A percentile compares a stretch with the other conserved stretches of the same genome.
Evolutionary conservation across 148 eudicot genomes (phyloP).

Genomic region (Rhododendron simsii): DNA sequence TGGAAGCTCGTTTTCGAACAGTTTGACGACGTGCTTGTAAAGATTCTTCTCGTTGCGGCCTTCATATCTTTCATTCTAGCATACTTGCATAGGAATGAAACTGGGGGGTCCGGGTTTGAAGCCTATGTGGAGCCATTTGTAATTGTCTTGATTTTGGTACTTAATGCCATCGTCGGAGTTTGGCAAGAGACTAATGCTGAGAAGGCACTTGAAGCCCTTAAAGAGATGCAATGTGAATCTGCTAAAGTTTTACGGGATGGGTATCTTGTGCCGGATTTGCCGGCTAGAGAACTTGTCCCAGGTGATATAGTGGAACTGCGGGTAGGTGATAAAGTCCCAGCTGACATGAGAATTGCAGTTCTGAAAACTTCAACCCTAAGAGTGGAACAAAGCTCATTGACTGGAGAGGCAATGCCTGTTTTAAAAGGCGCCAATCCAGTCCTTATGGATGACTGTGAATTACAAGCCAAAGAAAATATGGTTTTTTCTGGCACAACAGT

Average conservation of each 20-base stretch:
- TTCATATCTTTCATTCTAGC: constrained; percentile 69
- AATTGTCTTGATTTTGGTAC: constrained; percentile 56
- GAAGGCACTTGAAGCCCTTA: constrained; percentile 78
- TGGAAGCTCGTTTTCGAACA: constrained; percentile 78
- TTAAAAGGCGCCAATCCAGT: constrained; percentile 42
- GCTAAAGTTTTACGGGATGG: constrained; percentile 67
- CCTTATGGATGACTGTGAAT: constrained; percentile 57
- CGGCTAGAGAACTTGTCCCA: constrained; percentile 75
- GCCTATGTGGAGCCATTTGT: constrained; percentile 78
- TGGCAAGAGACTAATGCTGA: constrained; percentile 94
- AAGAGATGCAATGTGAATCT: constrained; percentile 77
- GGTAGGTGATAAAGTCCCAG: constrained; percentile 81
- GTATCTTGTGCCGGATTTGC: constrained; percentile 56
- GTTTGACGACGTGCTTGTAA: constrained; percentile 78
- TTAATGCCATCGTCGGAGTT: constrained; percentile 80
- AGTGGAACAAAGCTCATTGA: constrained; percentile 78
- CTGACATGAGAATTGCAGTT: constrained; percentile 66
- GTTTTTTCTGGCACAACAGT: constrained; percentile 84
- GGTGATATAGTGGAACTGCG: constrained; percentile 80
- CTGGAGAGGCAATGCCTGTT: constrained; percentile 85
- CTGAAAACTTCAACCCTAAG: constrained; percentile 70
- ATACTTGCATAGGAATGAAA: constrained; percentile 47
- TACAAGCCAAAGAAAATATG: constrained; percentile 80
- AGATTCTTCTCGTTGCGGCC: constrained; percentile 68
- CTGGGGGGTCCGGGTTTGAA: constrained; percentile 47